Conservation (phyloP, 75 land plant species). For the Azolla pinnata region DNA sequence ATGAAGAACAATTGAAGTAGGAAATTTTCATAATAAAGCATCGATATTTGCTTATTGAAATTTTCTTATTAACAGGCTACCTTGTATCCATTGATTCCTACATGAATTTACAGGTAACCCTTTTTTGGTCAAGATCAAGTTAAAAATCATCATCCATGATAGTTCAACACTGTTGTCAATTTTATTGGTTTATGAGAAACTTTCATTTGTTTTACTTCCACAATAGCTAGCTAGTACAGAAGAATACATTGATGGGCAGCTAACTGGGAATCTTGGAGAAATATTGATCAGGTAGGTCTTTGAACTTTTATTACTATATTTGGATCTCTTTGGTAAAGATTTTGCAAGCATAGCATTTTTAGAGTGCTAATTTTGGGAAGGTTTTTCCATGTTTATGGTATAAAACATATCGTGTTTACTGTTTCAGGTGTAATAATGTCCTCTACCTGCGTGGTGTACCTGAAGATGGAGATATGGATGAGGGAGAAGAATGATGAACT, state of each 20-base stretch:
- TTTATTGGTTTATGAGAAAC: too few species aligned
- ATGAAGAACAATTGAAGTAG: too few species aligned
- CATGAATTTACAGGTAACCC: slow-evolving; percentile 82
- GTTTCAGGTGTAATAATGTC: slow-evolving; percentile 83
- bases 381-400: too few species aligned
- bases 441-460: slow-evolving; percentile 88
- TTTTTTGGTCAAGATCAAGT: not conserved
- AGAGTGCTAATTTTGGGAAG: too few species aligned
- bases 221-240: slow-evolving; percentile 93
- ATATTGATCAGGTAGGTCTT: slow-evolving; percentile 71
- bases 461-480: slow-evolving; percentile 79
- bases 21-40: too few species aligned
- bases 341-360: not conserved
- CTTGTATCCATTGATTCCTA: slow-evolving; percentile 92
- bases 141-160: not conserved
- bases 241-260: slow-evolving; percentile 83
- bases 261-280: slow-evolving; percentile 82
- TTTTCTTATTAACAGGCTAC: slow-evolving; percentile 39
- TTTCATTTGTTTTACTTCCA: too few species aligned
- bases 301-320: too few species aligned
- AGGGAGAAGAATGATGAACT: slow-evolving; percentile 14
- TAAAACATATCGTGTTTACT: too few species aligned
- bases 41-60: too few species aligned
- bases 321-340: not conserved
- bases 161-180: too few species aligned